Base-by-base conservation (phyloP, 352 stramenopile genomes). In the Pythium plurisporium region DNA sequence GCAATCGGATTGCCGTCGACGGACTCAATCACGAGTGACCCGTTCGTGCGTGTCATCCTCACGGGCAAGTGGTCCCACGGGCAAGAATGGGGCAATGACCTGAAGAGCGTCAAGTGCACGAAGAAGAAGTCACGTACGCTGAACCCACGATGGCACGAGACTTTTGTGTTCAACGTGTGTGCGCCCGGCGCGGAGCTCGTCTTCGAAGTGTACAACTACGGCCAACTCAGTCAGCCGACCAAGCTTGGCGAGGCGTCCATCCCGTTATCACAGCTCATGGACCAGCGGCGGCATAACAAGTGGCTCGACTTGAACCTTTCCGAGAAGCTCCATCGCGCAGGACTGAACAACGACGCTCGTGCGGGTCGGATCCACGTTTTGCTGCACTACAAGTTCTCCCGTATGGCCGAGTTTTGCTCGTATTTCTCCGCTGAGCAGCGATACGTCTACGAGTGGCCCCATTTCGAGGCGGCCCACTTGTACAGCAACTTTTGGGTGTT, bases 401-500 rank as follows among this genome's bases (percentile, higher is more conserved):
- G 79, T 37, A 88, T 89, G 75, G 79, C 83, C 22, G 83, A 91
- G 59, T 80, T 91, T 25, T 89, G 82, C 56, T 91, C 79, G 51
- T 91, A 94, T 27, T 94, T 89, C 49, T 73, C 73, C 11, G 54
- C 73, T 0, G 83, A 94, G 46, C 81, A 94, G 26, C 63, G 61
- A 3, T 91, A 84, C 51, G 76, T 82, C n/a, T 77, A 87, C 37
- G 79, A 91, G 31, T 91, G 81, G 81, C 83, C 83, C 1, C 75
- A 89, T 10, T 94, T 94, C 59, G 74, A 91, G 51, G 83, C 83
- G 7, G 83, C 83, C 29, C 79, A 86, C 36, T 52, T 94, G 33
- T 94, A 94, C 69, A 91, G 74, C 67, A 94, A 90, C 59, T 94
- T 94, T 51, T 94, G 83, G 83, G 78, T 94, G 14, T 62, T 94